These are phyloP conservation scores for Datisca glomerata DNA, from an alignment of 306 rosid genomes.

Conservation along the genomic window DNA sequence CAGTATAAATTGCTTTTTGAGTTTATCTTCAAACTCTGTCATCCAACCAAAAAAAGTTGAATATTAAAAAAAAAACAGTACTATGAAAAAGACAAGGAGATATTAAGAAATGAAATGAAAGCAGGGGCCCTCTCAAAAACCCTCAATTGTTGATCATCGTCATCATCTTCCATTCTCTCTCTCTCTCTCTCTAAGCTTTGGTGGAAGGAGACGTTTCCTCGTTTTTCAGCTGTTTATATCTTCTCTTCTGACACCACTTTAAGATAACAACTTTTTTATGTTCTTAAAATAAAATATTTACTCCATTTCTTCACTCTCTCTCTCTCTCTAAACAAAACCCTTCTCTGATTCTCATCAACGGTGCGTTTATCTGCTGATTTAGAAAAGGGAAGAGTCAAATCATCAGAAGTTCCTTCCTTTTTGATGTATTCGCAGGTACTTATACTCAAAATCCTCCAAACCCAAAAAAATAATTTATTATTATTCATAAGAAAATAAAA, in stretches of 20 bases:
- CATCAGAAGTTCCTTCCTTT: constrained; percentile 33
- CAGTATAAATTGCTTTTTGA: too few species aligned
- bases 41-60: constrained; percentile 16
- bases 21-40: constrained; percentile 9
- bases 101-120: constrained; percentile 58
- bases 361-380: constrained; percentile 29
- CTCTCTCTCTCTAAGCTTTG: constrained; percentile 11
- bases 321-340: constrained; percentile 9
- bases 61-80: constrained; percentile 15
- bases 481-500: background rate
- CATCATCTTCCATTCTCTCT: constrained; percentile 15
- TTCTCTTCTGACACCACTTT: constrained; percentile 36
- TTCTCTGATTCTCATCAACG: constrained; percentile 38
- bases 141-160: constrained; percentile 6
- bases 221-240: constrained; percentile 49
- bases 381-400: constrained; percentile 72
- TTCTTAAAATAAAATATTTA: constrained; percentile 14
- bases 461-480: constrained; percentile 5
- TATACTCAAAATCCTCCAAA: constrained; percentile 22
- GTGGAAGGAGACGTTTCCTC: constrained; percentile 88
- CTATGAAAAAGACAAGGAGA: constrained; percentile 90
- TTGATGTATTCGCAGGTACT: constrained; percentile 71
- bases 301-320: constrained; percentile 17
- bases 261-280: constrained; percentile 19
- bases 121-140: constrained; percentile 41